Conservation (phyloP, 192 early-diverging fungal genomes). For the Backusella circina region DNA sequence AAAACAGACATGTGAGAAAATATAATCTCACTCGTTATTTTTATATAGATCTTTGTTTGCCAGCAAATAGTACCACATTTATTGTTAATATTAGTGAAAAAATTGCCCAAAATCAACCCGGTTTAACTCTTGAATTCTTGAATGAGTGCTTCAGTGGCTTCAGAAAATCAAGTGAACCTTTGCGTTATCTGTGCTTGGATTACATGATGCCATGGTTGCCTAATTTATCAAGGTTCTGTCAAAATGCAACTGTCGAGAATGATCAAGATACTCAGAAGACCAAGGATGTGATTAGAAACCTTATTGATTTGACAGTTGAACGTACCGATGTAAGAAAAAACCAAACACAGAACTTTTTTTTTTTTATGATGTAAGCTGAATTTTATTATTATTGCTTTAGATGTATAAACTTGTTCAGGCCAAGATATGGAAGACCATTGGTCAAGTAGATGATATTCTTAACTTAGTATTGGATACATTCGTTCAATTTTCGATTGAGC, state of each 20-base stretch:
- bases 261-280: constrained; percentile 58
- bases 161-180: constrained; percentile 62
- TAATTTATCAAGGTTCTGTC: constrained; percentile 66
- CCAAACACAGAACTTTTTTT: neutral
- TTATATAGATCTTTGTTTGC: constrained; percentile 74
- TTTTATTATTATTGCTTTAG: constrained; percentile 18
- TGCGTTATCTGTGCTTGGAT: constrained; percentile 80
- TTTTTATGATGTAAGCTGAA: no score
- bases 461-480: constrained; percentile 80
- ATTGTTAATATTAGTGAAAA: constrained; percentile 78
- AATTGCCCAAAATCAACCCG: constrained; percentile 68
- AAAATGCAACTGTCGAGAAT: constrained; percentile 38
- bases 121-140: constrained; percentile 88
- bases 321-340: constrained; percentile 56
- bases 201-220: constrained; percentile 90
- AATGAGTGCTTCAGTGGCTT: constrained; percentile 83
- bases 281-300: constrained; percentile 68
- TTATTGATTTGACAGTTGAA: constrained; percentile 82
- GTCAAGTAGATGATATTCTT: constrained; percentile 75
- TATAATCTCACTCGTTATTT: neutral
- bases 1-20: neutral
- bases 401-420: constrained; percentile 85
- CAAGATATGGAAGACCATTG: constrained; percentile 81
- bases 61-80: constrained; percentile 85
- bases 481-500: constrained; percentile 75